Base-by-base conservation (phyloP, 129 eudicot species). In the Solidago caesia region DNA sequence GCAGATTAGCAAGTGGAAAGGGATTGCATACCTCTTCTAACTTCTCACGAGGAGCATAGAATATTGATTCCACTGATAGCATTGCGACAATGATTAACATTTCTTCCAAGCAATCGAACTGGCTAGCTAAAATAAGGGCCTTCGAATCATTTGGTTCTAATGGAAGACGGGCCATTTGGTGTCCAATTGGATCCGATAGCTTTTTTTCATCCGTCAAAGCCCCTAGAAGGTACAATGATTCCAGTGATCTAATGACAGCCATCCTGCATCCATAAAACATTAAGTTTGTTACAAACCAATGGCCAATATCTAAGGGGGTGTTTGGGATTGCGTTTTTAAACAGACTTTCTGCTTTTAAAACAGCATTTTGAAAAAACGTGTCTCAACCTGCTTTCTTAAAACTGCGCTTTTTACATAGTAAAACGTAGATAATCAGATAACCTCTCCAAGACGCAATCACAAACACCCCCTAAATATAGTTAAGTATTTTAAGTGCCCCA, bases 61-160 rank as follows among this genome's bases (percentile, higher is more conserved):
- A 93, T 60, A 93, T 88, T 21, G 98, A 93, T 71, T 93, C 98
- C 26, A 88, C 98, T 1, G 98, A 93, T 71, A 93, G 86, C 98
- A 93, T 88, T 42, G 98, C 80, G 55, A 93, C 98, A 82, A 83
- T 71, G n/a, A 93, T 93, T 52, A 93, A 80, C 96, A 93, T 90
- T 84, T 93, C 98, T 83, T 90, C 91, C 81, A 93, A 85, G 75
- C 98, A 90, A 75, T 81, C 90, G 71, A 88, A 93, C 73, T 90
- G 91, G 76, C 80, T 83, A 55, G 97, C 96, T 77, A 93, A 81
- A 71, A 93, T 81, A 52, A 93, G 95, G 61, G 97, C 97, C 82
- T 90, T 93, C 41, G 96, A 84, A 76, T 88, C 84, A 70, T 87
- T 85, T 33, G 98, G 98, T 57, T 93, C 97, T 62, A 93, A 73